Percentiles rank a stretch among this genome's conserved stretches.
These are phyloP conservation scores for Saksenaea oblongispora DNA, from an alignment of 371 early-diverging fungal genomes.

Conservation along the genomic window DNA sequence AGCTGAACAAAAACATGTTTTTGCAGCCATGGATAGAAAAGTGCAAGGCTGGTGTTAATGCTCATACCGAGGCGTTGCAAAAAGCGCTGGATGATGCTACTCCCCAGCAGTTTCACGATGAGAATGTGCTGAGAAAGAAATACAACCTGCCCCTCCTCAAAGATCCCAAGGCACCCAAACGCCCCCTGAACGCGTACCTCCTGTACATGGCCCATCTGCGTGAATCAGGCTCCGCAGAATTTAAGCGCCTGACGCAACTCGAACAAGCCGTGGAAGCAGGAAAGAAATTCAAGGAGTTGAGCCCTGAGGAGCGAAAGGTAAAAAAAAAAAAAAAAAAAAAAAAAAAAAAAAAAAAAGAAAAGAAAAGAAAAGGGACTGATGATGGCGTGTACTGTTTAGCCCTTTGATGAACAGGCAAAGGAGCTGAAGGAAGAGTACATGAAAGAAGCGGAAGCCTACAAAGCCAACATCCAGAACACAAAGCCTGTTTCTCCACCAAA, in stretches of 20 bases:
- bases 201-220: conserved; percentile 40
- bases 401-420: too few relatives aligned
- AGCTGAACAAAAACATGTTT: background rate
- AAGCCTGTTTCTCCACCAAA: background rate
- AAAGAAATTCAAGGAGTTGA: conserved; percentile 20
- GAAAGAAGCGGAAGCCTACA: too few relatives aligned
- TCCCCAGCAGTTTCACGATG: conserved; percentile 48
- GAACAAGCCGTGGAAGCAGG: conserved; percentile 37
- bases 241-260: conserved; percentile 15
- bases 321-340: too few relatives aligned
- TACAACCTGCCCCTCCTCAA: conserved; percentile 49
- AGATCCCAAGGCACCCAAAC: conserved; percentile 67
- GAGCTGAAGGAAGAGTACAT: too few relatives aligned
- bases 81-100: conserved; percentile 46
- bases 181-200: conserved; percentile 48
- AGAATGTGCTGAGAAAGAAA: conserved; percentile 50
- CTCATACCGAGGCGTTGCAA: conserved; percentile 28
- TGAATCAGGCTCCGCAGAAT: conserved; percentile 16
- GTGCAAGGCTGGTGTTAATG: conserved; percentile 26
- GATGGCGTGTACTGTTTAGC: too few relatives aligned
- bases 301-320: conserved; percentile 32
- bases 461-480: too few relatives aligned
- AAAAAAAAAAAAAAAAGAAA: too few relatives aligned
- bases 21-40: conserved; percentile 32
- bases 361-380: too few relatives aligned